Evolutionary conservation across 163 green algal genomes (phyloP).

Genomic region (Chlorella variabilis): DNA sequence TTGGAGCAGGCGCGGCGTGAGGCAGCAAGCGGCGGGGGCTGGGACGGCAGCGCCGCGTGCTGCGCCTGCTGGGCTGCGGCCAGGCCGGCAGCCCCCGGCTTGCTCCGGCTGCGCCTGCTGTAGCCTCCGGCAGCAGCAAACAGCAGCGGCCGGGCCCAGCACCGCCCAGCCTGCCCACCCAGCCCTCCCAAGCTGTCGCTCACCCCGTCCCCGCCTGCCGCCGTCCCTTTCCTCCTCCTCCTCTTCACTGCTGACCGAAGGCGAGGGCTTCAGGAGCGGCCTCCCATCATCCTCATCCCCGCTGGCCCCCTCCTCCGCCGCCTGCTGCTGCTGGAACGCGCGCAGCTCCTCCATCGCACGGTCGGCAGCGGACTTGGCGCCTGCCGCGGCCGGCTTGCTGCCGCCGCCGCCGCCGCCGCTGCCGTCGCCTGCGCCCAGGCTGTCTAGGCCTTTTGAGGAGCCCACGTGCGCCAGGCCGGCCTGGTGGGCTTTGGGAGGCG

Average conservation of each 20-base stretch:
- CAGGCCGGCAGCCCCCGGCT: neutral
- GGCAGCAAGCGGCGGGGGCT: too few relatives aligned
- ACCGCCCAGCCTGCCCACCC: neutral
- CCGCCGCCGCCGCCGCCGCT: slow-evolving; percentile 23
- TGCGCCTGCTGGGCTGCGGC: neutral
- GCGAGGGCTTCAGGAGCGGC: slow-evolving; percentile 24
- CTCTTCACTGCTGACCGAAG: slow-evolving; percentile 10
- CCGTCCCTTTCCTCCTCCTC: neutral
- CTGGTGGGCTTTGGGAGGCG: slow-evolving; percentile 28
- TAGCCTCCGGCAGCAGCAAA: neutral
- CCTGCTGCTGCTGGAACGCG: slow-evolving; percentile 25
- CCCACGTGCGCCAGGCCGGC: neutral
- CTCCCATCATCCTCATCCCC: neutral
- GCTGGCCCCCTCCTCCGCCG: neutral
- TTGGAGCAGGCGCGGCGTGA: too few relatives aligned
- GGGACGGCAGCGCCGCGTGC: too few relatives aligned
- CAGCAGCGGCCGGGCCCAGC: neutral
- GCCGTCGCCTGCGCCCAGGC: neutral
- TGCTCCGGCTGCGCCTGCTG: neutral
- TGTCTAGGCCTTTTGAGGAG: neutral
- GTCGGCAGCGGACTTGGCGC: neutral
- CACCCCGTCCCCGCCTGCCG: neutral
- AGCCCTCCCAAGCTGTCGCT: neutral
- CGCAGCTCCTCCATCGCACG: slow-evolving; percentile 15
- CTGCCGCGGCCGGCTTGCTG: slow-evolving; percentile 26